Conservation (phyloP, 371 early-diverging fungal species). For the Cokeromyces recurvatus region DNA sequence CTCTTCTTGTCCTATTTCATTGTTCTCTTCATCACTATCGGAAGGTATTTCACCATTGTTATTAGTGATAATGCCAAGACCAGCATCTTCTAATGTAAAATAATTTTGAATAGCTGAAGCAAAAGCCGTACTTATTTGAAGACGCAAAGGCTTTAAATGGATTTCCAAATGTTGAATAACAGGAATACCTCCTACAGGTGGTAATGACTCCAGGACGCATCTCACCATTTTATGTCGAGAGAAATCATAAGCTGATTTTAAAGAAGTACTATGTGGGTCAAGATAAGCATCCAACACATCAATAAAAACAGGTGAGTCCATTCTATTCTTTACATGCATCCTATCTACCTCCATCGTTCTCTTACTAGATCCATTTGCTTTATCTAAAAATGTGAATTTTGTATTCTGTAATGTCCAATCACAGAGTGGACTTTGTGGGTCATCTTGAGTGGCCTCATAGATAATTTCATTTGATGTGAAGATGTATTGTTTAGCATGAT, state of each 20-base stretch:
- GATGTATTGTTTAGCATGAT: constrained; percentile 13
- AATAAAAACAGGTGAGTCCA: constrained; percentile 50
- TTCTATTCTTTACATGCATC: constrained; percentile 62
- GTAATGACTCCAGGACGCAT: constrained; percentile 68
- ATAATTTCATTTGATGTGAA: constrained; percentile 45
- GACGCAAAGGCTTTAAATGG: constrained; percentile 69
- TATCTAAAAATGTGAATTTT: constrained; percentile 44
- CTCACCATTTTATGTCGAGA: constrained; percentile 76
- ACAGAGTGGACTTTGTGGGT: constrained; percentile 36
- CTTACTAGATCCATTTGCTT: constrained; percentile 59
- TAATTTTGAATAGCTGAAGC: constrained; percentile 70
- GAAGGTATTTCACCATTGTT: not conserved
- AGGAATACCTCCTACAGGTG: constrained; percentile 83
- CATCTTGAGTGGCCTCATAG: constrained; percentile 27
- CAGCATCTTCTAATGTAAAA: too few species aligned
- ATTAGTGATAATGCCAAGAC: constrained; percentile 29
- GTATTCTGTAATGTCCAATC: constrained; percentile 51
- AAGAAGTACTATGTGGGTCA: not conserved
- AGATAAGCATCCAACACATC: constrained; percentile 7
- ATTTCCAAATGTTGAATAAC: constrained; percentile 86
- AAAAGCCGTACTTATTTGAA: constrained; percentile 81
- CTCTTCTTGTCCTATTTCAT: too few species aligned
- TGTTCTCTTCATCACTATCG: not conserved
- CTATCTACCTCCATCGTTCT: constrained; percentile 73
- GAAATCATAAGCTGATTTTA: constrained; percentile 42